Evolutionary conservation across 116 monocot species (phyloP).

Genomic region (Papilionanthe hybrid): DNA sequence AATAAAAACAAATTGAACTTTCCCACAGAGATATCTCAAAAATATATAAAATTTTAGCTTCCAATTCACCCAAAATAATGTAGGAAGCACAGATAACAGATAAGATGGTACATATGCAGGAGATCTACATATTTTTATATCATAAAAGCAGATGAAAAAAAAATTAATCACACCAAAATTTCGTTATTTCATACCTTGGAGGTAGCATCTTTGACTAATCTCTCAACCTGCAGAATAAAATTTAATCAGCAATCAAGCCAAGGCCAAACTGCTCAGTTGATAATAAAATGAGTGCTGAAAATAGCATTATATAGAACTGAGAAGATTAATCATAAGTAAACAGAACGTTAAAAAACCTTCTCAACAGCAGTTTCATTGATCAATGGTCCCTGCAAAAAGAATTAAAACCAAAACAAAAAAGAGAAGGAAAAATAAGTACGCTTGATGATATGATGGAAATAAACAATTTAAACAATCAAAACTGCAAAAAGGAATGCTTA

Average conservation of each 20-base stretch:
- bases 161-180: not conserved
- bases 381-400: constrained; percentile 71
- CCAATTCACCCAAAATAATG: not conserved
- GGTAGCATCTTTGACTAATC: constrained; percentile 71
- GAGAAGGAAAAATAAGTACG: not conserved
- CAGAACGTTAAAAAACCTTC: constrained; percentile 49
- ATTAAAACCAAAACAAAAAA: constrained; percentile 3
- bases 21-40: not conserved
- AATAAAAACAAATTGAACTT: not conserved
- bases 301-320: not conserved
- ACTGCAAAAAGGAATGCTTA: not conserved
- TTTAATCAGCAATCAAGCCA: not conserved
- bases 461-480: constrained; percentile 4
- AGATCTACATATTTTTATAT: not conserved
- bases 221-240: constrained; percentile 66
- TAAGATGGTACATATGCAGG: not conserved
- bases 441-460: not conserved
- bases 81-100: not conserved
- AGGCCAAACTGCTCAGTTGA: not conserved
- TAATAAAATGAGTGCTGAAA: not conserved
- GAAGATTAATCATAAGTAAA: not conserved
- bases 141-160: not conserved
- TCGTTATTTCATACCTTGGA: constrained; percentile 50
- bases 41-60: not conserved
- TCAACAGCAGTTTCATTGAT: constrained; percentile 91